A percentile compares a stretch with the other conserved stretches of the same genome.
Conservation (phyloP, 2,329 filamentous ascomycete genomes). For the Didymella arachidicola region DNA sequence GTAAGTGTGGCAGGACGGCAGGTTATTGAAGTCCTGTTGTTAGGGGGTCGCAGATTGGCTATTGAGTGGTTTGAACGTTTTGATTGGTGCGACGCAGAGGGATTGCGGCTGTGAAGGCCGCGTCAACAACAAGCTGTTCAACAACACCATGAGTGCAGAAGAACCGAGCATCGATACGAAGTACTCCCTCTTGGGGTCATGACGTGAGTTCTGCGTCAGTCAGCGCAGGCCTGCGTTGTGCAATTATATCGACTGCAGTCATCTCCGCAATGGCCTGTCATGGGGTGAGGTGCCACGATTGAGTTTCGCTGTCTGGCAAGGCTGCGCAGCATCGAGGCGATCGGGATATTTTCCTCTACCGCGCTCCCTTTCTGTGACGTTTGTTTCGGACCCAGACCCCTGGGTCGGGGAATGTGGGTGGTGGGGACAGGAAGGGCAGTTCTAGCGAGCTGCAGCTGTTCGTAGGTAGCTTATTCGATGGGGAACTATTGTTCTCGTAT, state of each 20-base stretch:
- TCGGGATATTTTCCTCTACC: conserved; percentile 11
- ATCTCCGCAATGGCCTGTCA: conserved; percentile 11
- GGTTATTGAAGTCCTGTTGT: not conserved
- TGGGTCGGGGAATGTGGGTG: conserved; percentile 20
- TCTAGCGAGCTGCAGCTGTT: conserved; percentile 15
- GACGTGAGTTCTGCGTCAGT: conserved; percentile 14
- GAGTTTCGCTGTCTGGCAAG: conserved; percentile 12
- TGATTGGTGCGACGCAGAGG: not conserved
- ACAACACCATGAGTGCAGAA: conserved; percentile 1
- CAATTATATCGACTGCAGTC: conserved; percentile 6
- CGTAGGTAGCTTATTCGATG: conserved; percentile 7
- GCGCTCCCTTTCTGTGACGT: conserved; percentile 13
- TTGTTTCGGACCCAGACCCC: conserved; percentile 5
- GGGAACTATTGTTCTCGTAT: conserved; percentile 9
- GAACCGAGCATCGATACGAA: not conserved
- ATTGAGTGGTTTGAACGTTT: not conserved
- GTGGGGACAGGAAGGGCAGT: conserved; percentile 13
- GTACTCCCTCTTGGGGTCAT: not conserved
- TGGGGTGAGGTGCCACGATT: conserved; percentile 5
- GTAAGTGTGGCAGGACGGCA: not conserved
- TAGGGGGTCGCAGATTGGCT: not conserved
- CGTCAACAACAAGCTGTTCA: conserved; percentile 4
- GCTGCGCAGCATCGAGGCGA: conserved; percentile 14
- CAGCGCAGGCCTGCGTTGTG: conserved; percentile 8
- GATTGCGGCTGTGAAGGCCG: conserved; percentile 3